Percentiles rank a stretch among this genome's conserved stretches.
These are phyloP conservation scores for Vitis hybrid DNA, from an alignment of 177 flowering plant genomes.

Conservation along the genomic window DNA sequence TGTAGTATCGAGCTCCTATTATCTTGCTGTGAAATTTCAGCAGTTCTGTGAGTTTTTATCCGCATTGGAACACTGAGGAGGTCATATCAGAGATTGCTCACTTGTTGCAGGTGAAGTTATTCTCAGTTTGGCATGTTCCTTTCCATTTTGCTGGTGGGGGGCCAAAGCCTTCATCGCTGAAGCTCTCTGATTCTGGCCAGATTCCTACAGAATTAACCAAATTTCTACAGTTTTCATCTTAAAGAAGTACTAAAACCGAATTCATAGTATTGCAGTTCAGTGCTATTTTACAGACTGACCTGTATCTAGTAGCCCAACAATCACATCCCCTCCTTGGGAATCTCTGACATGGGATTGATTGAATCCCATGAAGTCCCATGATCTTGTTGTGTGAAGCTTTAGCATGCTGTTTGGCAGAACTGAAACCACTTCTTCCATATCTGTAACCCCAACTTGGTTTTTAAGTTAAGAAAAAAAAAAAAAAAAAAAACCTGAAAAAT, in stretches of 20 bases:
- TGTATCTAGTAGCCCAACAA: slow-evolving; percentile 47
- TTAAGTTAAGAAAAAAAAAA: background rate
- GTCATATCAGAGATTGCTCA: slow-evolving; percentile 11
- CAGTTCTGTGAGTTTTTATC: background rate
- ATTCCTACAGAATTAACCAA: slow-evolving; percentile 4
- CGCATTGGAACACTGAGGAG: background rate
- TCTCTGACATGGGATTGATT: slow-evolving; percentile 1
- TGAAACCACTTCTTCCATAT: slow-evolving; percentile 10
- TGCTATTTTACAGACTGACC: slow-evolving; percentile 16
- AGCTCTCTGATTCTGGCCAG: slow-evolving; percentile 8
- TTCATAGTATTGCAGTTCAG: no score
- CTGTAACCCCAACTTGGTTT: background rate
- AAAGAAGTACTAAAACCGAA: no score
- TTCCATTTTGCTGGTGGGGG: slow-evolving; percentile 4
- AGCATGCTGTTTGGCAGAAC: slow-evolving; percentile 17
- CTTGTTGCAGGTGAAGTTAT: slow-evolving; percentile 28
- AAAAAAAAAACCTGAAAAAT: background rate
- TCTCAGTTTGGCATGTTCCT: slow-evolving; percentile 21
- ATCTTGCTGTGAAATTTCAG: slow-evolving; percentile 41
- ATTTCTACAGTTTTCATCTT: no score
- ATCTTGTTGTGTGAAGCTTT: slow-evolving; percentile 12
- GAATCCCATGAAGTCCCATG: slow-evolving; percentile 25
- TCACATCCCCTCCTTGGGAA: slow-evolving; percentile 26
- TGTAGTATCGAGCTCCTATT: slow-evolving; percentile 52
- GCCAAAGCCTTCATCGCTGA: slow-evolving; percentile 3